Percentiles rank a stretch among this genome's conserved stretches.
phyloP scores from a whole-genome alignment of 2,329 filamentous ascomycete species.

The Penicillium brasilianum region DNA sequence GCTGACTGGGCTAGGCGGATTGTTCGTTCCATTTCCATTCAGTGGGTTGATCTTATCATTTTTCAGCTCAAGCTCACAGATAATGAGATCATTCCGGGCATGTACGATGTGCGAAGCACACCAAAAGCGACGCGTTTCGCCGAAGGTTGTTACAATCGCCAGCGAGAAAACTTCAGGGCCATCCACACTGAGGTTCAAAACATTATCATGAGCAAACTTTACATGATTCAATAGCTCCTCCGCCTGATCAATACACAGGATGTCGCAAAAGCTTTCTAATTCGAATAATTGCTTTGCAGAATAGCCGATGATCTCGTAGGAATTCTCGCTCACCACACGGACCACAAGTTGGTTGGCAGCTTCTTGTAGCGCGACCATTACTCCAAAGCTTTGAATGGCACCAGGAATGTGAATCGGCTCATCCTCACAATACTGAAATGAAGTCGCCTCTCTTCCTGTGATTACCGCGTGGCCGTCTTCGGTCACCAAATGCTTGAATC shows the following conservation, averaged over 20 bases:
- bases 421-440: not conserved
- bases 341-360: not conserved
- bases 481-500: not conserved
- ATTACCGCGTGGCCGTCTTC: not conserved
- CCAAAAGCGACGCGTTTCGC: not conserved
- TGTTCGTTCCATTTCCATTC: not conserved
- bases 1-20: not conserved
- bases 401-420: not conserved
- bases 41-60: not conserved
- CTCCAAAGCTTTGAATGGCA: not conserved
- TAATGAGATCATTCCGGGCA: not conserved
- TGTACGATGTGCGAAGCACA: not conserved
- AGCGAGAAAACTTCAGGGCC: not conserved
- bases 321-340: not conserved
- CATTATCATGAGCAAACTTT: not conserved
- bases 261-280: not conserved
- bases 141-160: not conserved
- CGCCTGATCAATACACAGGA: not conserved
- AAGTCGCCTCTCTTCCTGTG: not conserved
- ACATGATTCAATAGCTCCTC: not conserved
- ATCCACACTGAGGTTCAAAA: not conserved
- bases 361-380: not conserved
- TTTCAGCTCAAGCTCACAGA: not conserved
- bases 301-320: not conserved
- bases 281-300: not conserved